Evolutionary conservation across 2,329 filamentous ascomycete species (phyloP).

Genomic region (Fonsecaea pedrosoi): DNA sequence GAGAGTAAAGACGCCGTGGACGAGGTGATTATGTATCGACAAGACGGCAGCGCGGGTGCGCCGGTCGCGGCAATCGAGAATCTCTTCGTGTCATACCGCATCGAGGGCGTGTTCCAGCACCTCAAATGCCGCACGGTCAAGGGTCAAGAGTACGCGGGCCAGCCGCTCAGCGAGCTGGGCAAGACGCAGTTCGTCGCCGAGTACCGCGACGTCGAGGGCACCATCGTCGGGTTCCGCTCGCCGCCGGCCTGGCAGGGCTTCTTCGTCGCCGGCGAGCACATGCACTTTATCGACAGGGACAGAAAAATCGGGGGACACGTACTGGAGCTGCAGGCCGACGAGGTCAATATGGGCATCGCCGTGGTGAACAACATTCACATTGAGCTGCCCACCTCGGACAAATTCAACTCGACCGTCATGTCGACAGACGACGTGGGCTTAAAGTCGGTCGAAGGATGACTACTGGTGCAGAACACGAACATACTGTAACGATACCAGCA

Average conservation of each 20-base stretch:
- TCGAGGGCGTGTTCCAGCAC: conserved; percentile 40
- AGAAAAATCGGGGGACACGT: conserved; percentile 51
- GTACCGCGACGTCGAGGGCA: conserved; percentile 48
- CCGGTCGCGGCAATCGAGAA: conserved; percentile 28
- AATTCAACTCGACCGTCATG: conserved; percentile 47
- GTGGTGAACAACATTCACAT: conserved; percentile 49
- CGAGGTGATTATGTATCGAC: conserved; percentile 31
- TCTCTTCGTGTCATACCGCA: conserved; percentile 43
- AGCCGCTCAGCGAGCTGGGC: conserved; percentile 46
- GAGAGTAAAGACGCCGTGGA: conserved; percentile 39
- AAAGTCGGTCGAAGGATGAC: conserved; percentile 33
- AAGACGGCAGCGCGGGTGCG: conserved; percentile 32
- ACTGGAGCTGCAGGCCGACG: conserved; percentile 46
- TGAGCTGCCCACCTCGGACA: conserved; percentile 49
- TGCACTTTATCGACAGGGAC: conserved; percentile 51
- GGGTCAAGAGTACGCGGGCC: conserved; percentile 43
- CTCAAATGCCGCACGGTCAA: conserved; percentile 43
- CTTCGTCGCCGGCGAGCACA: conserved; percentile 51
- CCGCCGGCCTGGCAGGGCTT: conserved; percentile 51
- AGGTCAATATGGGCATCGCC: conserved; percentile 48
- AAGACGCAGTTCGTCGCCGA: conserved; percentile 50
- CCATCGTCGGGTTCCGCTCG: conserved; percentile 53
- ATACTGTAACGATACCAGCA: not conserved
- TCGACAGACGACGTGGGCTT: conserved; percentile 31
- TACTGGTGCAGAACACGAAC: not conserved